Base-by-base conservation (phyloP, 2,329 filamentous ascomycete genomes). In the Diplodia scrobiculata region DNA sequence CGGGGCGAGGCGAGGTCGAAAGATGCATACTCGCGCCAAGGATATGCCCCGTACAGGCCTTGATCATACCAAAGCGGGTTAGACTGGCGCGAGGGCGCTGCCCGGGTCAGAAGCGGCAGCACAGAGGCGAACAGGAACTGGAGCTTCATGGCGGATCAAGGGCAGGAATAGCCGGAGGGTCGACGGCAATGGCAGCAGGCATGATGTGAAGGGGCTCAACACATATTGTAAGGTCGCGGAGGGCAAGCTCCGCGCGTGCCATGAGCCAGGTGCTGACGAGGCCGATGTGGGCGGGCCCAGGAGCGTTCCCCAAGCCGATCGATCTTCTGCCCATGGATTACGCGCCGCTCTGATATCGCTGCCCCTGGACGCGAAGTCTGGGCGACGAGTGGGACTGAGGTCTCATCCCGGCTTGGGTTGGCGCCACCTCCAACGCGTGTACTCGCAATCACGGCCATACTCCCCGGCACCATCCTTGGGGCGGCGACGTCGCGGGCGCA, bases 1-100 rank as follows among this genome's bases (percentile, higher is more conserved):
- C 50, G 63, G 38, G 70, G 70, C 2, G 69, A 54, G 27, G 45
- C 25, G 7, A 66, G 48, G 19, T 60, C 55, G 55, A 66, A 66
- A 9, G 65, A 66, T 14, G 48, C 48, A 25, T 62, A 66, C 17
- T 66, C 65, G 27, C 32, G 65, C 55, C 47, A 62, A 38, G 65
- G 65, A 19, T 66, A 66, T 5, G 65, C 65, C 38, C 65, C 65
- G 19, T 62, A 66, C 21, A 66, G 38, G 27, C 65, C 65, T 50
- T 66, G 65, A 25, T 66, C 65, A 27, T 66, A 66, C 65, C 65
- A 66, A 27, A 66, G 65, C 17, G 65, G 50, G 50, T 66, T 66
- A 34, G 47, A 59, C n/a, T 66, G 38, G 47, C 52, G 41, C 32
- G 54, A 60, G 25, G 65, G 65, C 9, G 50, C 34, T n/a, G 55